phyloP scores from a whole-genome alignment of 495 filamentous ascomycete genomes.

The Bacidia rubella region DNA sequence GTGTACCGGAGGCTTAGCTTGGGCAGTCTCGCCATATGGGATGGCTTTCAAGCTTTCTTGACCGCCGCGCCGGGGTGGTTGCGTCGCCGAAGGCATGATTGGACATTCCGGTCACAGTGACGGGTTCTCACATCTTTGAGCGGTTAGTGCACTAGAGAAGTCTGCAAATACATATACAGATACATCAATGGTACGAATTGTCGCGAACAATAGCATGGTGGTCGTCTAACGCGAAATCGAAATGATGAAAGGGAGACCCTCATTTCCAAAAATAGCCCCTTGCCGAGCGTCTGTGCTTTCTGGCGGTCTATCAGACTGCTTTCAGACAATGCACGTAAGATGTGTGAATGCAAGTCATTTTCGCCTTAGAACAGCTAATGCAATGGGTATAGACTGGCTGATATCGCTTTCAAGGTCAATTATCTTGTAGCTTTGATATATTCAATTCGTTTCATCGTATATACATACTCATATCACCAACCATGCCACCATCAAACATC shows the following conservation, averaged over 20 bases:
- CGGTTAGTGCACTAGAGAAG: not conserved
- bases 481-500: not conserved
- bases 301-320: too few species aligned
- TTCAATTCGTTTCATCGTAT: too few species aligned
- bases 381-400: too few species aligned
- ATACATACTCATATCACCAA: not conserved
- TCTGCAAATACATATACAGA: too few species aligned
- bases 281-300: too few species aligned
- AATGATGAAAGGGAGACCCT: not conserved
- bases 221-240: not conserved
- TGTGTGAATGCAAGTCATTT: too few species aligned
- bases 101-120: not conserved
- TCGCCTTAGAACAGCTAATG: too few species aligned
- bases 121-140: not conserved
- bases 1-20: conserved; percentile 42
- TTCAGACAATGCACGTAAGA: too few species aligned
- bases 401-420: too few species aligned
- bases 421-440: too few species aligned
- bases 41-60: conserved; percentile 31
- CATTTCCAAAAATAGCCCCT: too few species aligned
- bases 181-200: too few species aligned
- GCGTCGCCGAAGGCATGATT: conserved; percentile 8
- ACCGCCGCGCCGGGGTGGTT: conserved; percentile 4
- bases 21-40: conserved; percentile 41
- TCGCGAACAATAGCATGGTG: not conserved